A percentile compares a stretch with the other conserved stretches of the same genome.
Evolutionary conservation across 768 basidiomycete genomes (phyloP).

Genomic region (Termitomyces sp.): DNA sequence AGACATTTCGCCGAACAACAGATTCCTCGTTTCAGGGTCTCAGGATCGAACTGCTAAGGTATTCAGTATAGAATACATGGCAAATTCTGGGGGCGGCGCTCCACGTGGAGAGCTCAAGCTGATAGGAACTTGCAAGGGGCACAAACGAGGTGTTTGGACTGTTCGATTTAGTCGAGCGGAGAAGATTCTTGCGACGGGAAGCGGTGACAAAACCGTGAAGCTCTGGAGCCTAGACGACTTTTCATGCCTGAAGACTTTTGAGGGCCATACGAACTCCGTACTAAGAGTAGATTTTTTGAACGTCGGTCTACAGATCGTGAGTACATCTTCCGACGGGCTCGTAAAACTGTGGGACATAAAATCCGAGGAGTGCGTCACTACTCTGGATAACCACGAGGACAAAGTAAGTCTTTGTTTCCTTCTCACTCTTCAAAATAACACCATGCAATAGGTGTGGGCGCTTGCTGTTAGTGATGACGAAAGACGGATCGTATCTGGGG

Average conservation of each 20-base stretch:
- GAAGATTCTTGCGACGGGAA: conserved; percentile 84
- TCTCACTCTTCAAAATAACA: not conserved
- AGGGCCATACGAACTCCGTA: conserved; percentile 97
- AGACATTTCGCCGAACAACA: conserved; percentile 88
- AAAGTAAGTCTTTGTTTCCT: conserved; percentile 51
- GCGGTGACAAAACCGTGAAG: conserved; percentile 92
- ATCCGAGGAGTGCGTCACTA: conserved; percentile 81
- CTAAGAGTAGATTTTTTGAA: conserved; percentile 89
- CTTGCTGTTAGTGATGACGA: conserved; percentile 80
- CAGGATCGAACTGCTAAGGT: conserved; percentile 95
- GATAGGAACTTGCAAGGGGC: conserved; percentile 88
- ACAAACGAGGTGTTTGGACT: conserved; percentile 95
- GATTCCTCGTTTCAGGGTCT: conserved; percentile 85
- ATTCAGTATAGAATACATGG: conserved; percentile 64
- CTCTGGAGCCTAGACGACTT: conserved; percentile 94
- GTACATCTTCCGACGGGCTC: conserved; percentile 88
- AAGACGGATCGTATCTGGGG: conserved; percentile 82
- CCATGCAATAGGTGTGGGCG: conserved; percentile 83
- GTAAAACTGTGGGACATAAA: conserved; percentile 94
- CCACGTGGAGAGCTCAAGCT: conserved; percentile 67
- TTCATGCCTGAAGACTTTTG: conserved; percentile 92
- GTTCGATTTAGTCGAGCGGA: conserved; percentile 85
- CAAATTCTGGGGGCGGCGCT: conserved; percentile 30
- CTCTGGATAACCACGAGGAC: conserved; percentile 96
- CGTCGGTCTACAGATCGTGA: conserved; percentile 79